Evolutionary conservation across 495 filamentous ascomycete species (phyloP).

Genomic region (Aspergillus baeticus): DNA sequence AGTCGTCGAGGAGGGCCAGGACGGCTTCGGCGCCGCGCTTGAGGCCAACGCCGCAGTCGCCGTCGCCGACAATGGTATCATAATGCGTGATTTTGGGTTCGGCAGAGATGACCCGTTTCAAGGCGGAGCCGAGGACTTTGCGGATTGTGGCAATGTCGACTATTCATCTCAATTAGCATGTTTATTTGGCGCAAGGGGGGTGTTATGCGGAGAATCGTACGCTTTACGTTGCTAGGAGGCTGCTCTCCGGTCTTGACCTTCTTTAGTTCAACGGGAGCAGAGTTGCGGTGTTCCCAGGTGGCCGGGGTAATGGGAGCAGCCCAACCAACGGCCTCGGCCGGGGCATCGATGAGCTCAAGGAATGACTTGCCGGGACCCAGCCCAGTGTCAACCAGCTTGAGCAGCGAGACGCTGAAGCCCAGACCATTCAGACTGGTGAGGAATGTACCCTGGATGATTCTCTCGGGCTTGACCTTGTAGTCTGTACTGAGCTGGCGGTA

Average conservation of each 20-base stretch:
- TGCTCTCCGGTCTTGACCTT: slow-evolving; percentile 54
- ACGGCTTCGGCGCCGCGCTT: slow-evolving; percentile 90
- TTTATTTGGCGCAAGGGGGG: no score
- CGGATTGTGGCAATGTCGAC: slow-evolving; percentile 61
- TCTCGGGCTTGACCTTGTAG: slow-evolving; percentile 70
- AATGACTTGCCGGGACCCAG: slow-evolving; percentile 74
- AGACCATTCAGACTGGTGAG: slow-evolving; percentile 90
- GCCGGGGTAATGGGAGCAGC: slow-evolving; percentile 60
- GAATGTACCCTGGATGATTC: slow-evolving; percentile 57
- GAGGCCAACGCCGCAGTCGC: slow-evolving; percentile 89
- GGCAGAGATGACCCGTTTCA: slow-evolving; percentile 68
- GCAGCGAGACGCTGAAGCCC: slow-evolving; percentile 84
- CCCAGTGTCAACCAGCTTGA: slow-evolving; percentile 79
- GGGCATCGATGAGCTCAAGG: slow-evolving; percentile 83
- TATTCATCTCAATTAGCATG: slow-evolving; percentile 27
- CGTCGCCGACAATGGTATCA: slow-evolving; percentile 92
- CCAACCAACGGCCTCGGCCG: slow-evolving; percentile 86
- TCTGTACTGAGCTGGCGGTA: slow-evolving; percentile 67
- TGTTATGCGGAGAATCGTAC: slow-evolving; percentile 27
- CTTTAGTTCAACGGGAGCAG: slow-evolving; percentile 44
- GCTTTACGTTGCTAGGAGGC: slow-evolving; percentile 67
- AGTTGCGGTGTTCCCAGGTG: slow-evolving; percentile 52
- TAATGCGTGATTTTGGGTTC: slow-evolving; percentile 85
- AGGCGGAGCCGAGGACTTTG: slow-evolving; percentile 60
- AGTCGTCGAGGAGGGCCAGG: slow-evolving; percentile 57